Conservation (phyloP, 345 rosid genomes). For the Ceriops zippeliana region DNA sequence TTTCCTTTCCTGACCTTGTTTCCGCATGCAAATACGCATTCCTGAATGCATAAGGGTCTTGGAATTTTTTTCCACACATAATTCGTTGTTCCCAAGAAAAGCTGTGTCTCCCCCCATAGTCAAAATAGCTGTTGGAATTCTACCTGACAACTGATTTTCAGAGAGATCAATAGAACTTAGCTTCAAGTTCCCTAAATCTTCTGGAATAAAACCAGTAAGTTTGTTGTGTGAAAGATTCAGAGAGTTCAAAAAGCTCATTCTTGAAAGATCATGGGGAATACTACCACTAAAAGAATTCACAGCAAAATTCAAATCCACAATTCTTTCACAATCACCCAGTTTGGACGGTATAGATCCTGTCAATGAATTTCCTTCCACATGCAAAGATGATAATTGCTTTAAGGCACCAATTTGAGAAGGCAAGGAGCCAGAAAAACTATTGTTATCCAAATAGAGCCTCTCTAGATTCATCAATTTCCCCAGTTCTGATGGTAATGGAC, state of each 20-base stretch:
- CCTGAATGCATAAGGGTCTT: slow-evolving; percentile 18
- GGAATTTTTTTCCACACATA: slow-evolving; percentile 48
- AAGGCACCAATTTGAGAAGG: slow-evolving; percentile 53
- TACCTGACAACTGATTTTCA: slow-evolving; percentile 57
- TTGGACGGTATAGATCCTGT: slow-evolving; percentile 57
- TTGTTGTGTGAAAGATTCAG: slow-evolving; percentile 69
- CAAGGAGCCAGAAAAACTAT: slow-evolving; percentile 54
- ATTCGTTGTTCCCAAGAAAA: slow-evolving; percentile 49
- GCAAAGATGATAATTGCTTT: slow-evolving; percentile 55
- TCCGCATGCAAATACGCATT: slow-evolving; percentile 40
- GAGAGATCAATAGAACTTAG: slow-evolving; percentile 77
- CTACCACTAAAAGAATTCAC: slow-evolving; percentile 53
- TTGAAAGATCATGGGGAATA: slow-evolving; percentile 46
- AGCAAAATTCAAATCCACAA: slow-evolving; percentile 79
- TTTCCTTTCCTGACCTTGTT: slow-evolving; percentile 24
- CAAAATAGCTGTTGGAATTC: slow-evolving; percentile 56
- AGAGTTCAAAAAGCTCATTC: slow-evolving; percentile 57
- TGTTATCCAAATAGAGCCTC: slow-evolving; percentile 58
- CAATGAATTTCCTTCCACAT: slow-evolving; percentile 61
- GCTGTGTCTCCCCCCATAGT: slow-evolving; percentile 62
- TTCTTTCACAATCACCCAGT: slow-evolving; percentile 42
- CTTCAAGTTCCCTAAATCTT: slow-evolving; percentile 51
- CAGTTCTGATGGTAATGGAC: slow-evolving; percentile 55
- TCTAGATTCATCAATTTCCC: slow-evolving; percentile 51
- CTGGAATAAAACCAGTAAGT: slow-evolving; percentile 60